These are phyloP conservation scores for Zygosaccharomyces bisporus DNA, from an alignment of 805 yeast genomes.

Conservation along the genomic window DNA sequence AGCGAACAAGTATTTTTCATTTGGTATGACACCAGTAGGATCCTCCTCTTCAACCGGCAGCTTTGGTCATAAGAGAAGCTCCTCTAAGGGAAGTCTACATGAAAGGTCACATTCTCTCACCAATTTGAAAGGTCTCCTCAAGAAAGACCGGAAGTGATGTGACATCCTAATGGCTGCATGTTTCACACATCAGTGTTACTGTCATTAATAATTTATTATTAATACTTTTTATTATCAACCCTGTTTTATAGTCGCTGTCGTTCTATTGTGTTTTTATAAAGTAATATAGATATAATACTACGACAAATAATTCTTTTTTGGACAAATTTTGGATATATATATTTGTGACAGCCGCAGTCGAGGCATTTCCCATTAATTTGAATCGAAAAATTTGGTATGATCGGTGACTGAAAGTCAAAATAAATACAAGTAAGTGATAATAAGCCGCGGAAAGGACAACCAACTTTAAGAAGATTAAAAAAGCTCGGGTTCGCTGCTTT, in stretches of 20 bases:
- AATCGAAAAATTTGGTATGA: no score
- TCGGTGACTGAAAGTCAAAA: no score
- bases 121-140: slow-evolving; percentile 18
- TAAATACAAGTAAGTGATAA: not conserved
- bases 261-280: no score
- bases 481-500: slow-evolving; percentile 50
- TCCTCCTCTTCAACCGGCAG: slow-evolving; percentile 10
- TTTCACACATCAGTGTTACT: not conserved
- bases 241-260: not conserved
- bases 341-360: no score
- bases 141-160: slow-evolving; percentile 18
- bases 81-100: slow-evolving; percentile 11
- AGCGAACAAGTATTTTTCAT: slow-evolving; percentile 26
- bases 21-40: slow-evolving; percentile 31
- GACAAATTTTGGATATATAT: no score
- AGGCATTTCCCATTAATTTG: no score
- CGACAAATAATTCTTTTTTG: not conserved
- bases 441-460: no score
- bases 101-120: slow-evolving; percentile 18
- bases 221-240: not conserved
- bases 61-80: slow-evolving; percentile 13
- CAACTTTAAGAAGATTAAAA: not conserved
- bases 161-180: not conserved
- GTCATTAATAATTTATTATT: not conserved
- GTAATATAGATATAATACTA: not conserved